Conservation (phyloP, 2,329 filamentous ascomycete genomes). For the Penicillium decumbens region DNA sequence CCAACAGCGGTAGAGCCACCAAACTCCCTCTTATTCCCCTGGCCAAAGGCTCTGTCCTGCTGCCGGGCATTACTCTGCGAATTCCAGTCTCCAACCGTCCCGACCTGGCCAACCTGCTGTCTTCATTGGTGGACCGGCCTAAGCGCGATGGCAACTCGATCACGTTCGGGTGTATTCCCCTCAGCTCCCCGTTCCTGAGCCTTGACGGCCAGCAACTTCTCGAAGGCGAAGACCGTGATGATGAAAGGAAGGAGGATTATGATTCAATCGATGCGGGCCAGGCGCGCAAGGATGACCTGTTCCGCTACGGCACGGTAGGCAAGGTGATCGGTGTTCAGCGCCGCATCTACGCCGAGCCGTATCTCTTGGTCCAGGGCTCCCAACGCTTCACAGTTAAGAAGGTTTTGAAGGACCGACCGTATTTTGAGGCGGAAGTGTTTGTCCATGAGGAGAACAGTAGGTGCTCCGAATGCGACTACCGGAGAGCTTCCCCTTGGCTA, state of each 20-base stretch:
- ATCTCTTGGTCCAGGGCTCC: constrained; percentile 79
- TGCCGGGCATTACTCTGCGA: constrained; percentile 79
- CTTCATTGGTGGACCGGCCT: constrained; percentile 74
- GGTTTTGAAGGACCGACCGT: constrained; percentile 71
- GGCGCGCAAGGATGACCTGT: constrained; percentile 68
- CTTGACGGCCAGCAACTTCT: constrained; percentile 72
- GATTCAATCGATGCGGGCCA: constrained; percentile 55
- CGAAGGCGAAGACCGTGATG: constrained; percentile 56
- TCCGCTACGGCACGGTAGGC: constrained; percentile 73
- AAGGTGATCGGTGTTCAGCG: constrained; percentile 76
- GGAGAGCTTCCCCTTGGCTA: constrained; percentile 1
- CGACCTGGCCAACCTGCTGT: constrained; percentile 83
- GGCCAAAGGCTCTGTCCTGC: constrained; percentile 71
- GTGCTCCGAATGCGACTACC: constrained; percentile 15
- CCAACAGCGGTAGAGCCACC: constrained; percentile 36
- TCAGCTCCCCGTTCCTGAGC: constrained; percentile 69
- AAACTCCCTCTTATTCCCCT: constrained; percentile 75
- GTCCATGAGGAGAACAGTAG: constrained; percentile 66
- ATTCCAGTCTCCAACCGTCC: constrained; percentile 78
- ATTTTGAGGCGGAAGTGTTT: constrained; percentile 76
- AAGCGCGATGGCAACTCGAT: constrained; percentile 63
- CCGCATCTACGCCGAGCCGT: constrained; percentile 68
- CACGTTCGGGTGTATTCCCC: constrained; percentile 80
- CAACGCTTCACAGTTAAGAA: constrained; percentile 71
- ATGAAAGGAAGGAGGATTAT: constrained; percentile 41